Evolutionary conservation across 768 basidiomycete species (phyloP).

Genomic region (Tylopilus sp.): DNA sequence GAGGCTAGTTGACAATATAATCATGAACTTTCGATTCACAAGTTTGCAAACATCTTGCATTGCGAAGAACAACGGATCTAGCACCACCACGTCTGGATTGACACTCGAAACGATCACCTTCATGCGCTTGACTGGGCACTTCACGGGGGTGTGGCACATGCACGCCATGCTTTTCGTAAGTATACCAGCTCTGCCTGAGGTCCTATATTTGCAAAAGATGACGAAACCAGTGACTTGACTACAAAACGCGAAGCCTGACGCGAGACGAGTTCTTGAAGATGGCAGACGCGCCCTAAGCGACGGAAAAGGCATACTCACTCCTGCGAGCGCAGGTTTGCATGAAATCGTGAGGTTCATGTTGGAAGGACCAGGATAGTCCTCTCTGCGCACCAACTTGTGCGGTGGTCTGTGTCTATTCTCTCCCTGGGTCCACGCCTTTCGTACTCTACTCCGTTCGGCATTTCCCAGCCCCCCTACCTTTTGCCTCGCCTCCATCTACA

Average conservation of each 20-base stretch:
- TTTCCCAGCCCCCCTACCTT: too few species aligned
- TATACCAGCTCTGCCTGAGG: background rate
- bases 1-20: background rate
- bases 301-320: slow-evolving; percentile 5
- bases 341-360: slow-evolving; percentile 9
- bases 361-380: too few species aligned
- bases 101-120: too few species aligned
- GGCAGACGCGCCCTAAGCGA: slow-evolving; percentile 5
- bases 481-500: too few species aligned
- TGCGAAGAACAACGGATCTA: too few species aligned
- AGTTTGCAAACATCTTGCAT: too few species aligned
- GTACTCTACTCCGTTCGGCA: too few species aligned
- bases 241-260: background rate
- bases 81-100: too few species aligned
- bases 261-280: slow-evolving; percentile 5
- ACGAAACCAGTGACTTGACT: background rate
- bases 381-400: too few species aligned
- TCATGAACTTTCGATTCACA: too few species aligned
- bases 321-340: slow-evolving; percentile 11
- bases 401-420: too few species aligned
- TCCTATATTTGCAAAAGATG: slow-evolving; percentile 3
- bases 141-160: background rate
- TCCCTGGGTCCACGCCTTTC: too few species aligned
- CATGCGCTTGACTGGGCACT: background rate
- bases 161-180: background rate